Evolutionary conservation across 345 rosid genomes (phyloP).

Genomic region (Psidium guajava): DNA sequence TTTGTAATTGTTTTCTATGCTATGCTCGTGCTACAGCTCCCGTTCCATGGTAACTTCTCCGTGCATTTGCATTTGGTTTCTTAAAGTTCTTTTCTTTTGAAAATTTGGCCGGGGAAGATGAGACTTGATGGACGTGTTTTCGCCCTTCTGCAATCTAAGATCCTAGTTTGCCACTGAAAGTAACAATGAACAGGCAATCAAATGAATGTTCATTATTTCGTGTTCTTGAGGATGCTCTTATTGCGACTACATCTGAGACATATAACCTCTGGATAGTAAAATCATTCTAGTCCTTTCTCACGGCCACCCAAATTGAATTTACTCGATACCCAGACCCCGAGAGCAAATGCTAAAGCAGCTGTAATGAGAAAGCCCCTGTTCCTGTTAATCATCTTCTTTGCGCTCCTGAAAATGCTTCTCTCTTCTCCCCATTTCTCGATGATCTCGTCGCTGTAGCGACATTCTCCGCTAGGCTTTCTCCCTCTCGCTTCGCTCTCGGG

Average conservation of each 20-base stretch:
- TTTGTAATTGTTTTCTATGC: background rate
- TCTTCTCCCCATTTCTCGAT: conserved; percentile 7
- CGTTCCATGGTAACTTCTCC: background rate
- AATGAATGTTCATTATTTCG: background rate
- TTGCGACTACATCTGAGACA: background rate
- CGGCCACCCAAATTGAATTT: background rate
- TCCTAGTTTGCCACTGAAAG: too few relatives aligned
- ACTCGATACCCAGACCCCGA: conserved; percentile 20
- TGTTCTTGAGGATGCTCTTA: background rate
- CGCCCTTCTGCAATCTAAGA: background rate
- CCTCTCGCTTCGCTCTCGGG: background rate
- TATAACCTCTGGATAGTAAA: background rate
- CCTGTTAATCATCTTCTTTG: conserved; percentile 7
- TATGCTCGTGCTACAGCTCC: background rate
- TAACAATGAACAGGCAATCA: too few relatives aligned
- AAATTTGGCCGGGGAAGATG: background rate
- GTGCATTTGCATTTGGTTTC: background rate
- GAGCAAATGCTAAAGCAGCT: conserved; percentile 33
- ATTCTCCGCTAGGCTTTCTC: background rate
- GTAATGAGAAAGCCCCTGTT: conserved; percentile 13
- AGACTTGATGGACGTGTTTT: background rate
- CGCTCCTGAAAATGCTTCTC: background rate
- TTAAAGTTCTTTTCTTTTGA: background rate
- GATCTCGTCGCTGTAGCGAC: background rate
- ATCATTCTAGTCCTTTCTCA: background rate